Conservation (phyloP, 2,329 filamentous ascomycete species). For the Tympanopsis confertula region DNA sequence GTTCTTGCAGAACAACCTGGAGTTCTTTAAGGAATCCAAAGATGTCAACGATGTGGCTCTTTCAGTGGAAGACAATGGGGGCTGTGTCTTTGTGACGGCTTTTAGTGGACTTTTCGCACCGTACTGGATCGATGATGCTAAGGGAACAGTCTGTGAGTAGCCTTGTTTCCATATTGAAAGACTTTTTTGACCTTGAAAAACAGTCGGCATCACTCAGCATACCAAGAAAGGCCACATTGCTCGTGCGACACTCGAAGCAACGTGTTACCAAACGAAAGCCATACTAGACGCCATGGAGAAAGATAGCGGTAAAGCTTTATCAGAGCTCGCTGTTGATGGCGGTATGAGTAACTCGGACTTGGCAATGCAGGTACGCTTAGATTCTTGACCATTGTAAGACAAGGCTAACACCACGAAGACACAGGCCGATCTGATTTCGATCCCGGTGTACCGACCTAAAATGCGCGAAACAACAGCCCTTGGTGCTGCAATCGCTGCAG, state of each 20-base stretch:
- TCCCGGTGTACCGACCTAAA: slow-evolving; percentile 64
- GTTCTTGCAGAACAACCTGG: slow-evolving; percentile 56
- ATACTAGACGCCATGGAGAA: slow-evolving; percentile 64
- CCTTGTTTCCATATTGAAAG: neutral
- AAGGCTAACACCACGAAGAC: slow-evolving; percentile 59
- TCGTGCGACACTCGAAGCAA: slow-evolving; percentile 60
- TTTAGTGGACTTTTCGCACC: slow-evolving; percentile 65
- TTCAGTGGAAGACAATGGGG: slow-evolving; percentile 55
- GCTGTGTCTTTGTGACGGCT: slow-evolving; percentile 59
- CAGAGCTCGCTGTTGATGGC: slow-evolving; percentile 56
- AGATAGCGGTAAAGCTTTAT: slow-evolving; percentile 53
- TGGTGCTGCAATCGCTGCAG: slow-evolving; percentile 71
- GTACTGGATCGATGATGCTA: slow-evolving; percentile 67
- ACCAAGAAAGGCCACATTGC: slow-evolving; percentile 62
- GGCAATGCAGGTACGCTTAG: slow-evolving; percentile 44
- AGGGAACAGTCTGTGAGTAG: slow-evolving; percentile 52
- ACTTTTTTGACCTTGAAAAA: neutral
- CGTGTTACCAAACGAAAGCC: slow-evolving; percentile 64
- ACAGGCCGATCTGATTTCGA: slow-evolving; percentile 70
- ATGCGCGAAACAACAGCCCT: slow-evolving; percentile 80
- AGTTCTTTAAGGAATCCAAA: slow-evolving; percentile 46
- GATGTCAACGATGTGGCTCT: slow-evolving; percentile 55
- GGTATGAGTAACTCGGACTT: slow-evolving; percentile 64
- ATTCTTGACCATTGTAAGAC: slow-evolving; percentile 1
- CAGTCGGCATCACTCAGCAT: slow-evolving; percentile 56